These are phyloP conservation scores for Urtica urens DNA, from an alignment of 306 rosid species.

Conservation along the genomic window DNA sequence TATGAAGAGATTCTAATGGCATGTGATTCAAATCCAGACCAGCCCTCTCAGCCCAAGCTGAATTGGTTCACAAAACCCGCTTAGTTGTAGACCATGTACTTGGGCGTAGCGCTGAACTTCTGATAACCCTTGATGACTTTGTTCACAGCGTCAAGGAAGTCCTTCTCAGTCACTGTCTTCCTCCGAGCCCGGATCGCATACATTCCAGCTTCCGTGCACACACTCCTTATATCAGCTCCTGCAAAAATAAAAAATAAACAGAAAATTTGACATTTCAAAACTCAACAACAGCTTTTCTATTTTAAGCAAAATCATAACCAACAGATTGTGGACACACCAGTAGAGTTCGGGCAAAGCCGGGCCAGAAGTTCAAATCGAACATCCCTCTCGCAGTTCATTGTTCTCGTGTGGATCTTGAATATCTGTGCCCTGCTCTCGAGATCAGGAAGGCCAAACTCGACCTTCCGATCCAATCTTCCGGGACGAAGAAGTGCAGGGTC, in stretches of 20 bases:
- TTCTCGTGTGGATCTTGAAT: slow-evolving; percentile 92
- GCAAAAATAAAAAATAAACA: too few relatives aligned
- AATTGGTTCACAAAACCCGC: too few relatives aligned
- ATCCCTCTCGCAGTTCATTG: slow-evolving; percentile 98
- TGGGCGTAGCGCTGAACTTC: slow-evolving; percentile 98
- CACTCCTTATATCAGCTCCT: slow-evolving; percentile 98
- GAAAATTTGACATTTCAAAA: slow-evolving; percentile 14
- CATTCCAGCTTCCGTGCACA: slow-evolving; percentile 99
- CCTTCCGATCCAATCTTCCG: slow-evolving; percentile 93
- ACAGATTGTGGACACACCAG: slow-evolving; percentile 53
- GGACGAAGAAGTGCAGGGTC: slow-evolving; percentile 96
- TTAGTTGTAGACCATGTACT: slow-evolving; percentile 97
- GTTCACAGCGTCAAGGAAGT: slow-evolving; percentile 95
- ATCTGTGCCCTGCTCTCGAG: slow-evolving; percentile 95
- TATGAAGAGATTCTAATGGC: too few relatives aligned
- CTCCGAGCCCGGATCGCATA: slow-evolving; percentile 95
- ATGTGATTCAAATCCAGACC: too few relatives aligned
- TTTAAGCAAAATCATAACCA: background rate
- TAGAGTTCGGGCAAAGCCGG: slow-evolving; percentile 95
- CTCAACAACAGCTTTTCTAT: background rate
- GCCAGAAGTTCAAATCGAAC: slow-evolving; percentile 86
- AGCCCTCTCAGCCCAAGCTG: too few relatives aligned
- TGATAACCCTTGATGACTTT: slow-evolving; percentile 98
- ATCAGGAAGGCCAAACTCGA: slow-evolving; percentile 98
- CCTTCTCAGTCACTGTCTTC: slow-evolving; percentile 96